These are phyloP conservation scores for Penstemon eatonii DNA, from an alignment of 257 asterid species.

Conservation along the genomic window DNA sequence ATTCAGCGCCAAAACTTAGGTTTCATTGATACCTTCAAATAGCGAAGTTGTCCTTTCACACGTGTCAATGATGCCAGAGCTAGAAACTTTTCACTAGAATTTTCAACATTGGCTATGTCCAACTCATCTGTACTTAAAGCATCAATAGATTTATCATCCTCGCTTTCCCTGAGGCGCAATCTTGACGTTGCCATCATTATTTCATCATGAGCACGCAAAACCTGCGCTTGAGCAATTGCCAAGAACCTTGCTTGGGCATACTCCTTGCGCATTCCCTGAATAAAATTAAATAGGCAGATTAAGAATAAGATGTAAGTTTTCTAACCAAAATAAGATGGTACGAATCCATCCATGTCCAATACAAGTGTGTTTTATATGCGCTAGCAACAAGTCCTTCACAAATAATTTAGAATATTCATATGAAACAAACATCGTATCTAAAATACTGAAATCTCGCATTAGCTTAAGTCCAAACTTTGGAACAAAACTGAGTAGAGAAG, in stretches of 20 bases:
- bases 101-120: constrained; percentile 75
- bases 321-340: constrained; percentile 14
- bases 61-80: constrained; percentile 71
- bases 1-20: constrained; percentile 15
- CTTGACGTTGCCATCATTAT: constrained; percentile 90
- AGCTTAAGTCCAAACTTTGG: constrained; percentile 22
- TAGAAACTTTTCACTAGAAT: constrained; percentile 84
- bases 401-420: no score
- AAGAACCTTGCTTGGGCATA: constrained; percentile 78
- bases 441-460: neutral
- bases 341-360: constrained; percentile 4
- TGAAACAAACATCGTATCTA: neutral
- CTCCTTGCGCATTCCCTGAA: constrained; percentile 94
- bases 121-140: constrained; percentile 81
- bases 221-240: constrained; percentile 87
- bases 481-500: constrained; percentile 19
- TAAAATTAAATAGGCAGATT: constrained; percentile 18
- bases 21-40: constrained; percentile 65
- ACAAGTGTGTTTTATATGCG: constrained; percentile 18
- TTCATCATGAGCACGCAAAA: constrained; percentile 95
- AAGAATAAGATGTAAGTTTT: constrained; percentile 8
- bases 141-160: constrained; percentile 73
- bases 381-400: neutral
- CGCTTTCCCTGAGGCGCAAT: constrained; percentile 76
- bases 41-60: constrained; percentile 90